Conservation (phyloP, 352 stramenopile species). For the Phytophthora palmivora region DNA sequence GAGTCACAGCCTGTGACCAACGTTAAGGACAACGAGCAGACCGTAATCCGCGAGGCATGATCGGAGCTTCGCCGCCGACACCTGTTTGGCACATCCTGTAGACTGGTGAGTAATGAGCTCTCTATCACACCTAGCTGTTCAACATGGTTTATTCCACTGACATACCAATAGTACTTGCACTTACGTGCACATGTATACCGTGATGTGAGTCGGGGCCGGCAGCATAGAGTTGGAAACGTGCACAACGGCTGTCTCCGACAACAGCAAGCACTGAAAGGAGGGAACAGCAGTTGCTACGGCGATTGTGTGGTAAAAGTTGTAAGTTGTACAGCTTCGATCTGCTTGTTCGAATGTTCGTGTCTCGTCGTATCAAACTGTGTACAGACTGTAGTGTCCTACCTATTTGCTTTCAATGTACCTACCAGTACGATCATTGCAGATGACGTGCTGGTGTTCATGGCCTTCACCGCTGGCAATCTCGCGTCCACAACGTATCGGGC, state of each 20-base stretch:
- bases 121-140: slow-evolving; percentile 26
- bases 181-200: not conserved
- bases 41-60: not conserved
- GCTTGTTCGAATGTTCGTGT: no score
- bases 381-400: no score
- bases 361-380: no score
- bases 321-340: no score
- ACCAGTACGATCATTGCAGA: no score
- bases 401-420: no score
- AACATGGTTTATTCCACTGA: not conserved
- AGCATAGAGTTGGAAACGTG: not conserved
- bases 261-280: not conserved
- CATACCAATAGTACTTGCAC: not conserved
- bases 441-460: no score
- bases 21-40: not conserved
- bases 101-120: slow-evolving; percentile 21
- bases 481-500: no score
- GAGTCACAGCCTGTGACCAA: no score
- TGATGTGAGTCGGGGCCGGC: not conserved
- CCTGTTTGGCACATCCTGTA: slow-evolving; percentile 24
- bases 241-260: slow-evolving; percentile 11
- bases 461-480: no score
- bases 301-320: not conserved
- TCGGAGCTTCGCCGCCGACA: slow-evolving; percentile 2
- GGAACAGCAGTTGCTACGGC: not conserved